A percentile compares a stretch with the other conserved stretches of the same genome.
Conservation (phyloP, 2,329 filamentous ascomycete genomes). For the Aspergillus caelatus region DNA sequence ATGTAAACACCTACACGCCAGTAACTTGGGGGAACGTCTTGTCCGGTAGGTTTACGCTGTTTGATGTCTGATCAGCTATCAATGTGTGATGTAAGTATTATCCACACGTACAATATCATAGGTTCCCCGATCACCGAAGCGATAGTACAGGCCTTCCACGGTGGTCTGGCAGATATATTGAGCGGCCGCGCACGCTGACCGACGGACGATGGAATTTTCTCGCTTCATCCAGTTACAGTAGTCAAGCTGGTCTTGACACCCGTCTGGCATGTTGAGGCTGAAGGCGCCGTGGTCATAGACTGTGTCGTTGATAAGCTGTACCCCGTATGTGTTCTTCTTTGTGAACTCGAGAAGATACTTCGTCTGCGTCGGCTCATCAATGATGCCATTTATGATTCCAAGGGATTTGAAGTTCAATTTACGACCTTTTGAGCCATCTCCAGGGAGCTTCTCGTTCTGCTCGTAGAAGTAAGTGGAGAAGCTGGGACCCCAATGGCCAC, state of each 20-base stretch:
- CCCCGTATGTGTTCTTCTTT: conserved; percentile 59
- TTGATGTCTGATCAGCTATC: neutral
- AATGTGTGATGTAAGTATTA: neutral
- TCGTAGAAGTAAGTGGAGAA: conserved; percentile 62
- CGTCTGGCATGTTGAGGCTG: conserved; percentile 61
- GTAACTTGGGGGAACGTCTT: conserved; percentile 1
- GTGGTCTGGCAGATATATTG: conserved; percentile 56
- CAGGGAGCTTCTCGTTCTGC: conserved; percentile 58
- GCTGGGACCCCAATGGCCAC: neutral
- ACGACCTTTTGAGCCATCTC: conserved; percentile 51
- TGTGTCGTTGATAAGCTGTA: conserved; percentile 57
- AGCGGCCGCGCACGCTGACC: neutral
- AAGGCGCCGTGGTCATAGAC: conserved; percentile 63
- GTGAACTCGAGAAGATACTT: conserved; percentile 56
- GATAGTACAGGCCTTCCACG: conserved; percentile 61
- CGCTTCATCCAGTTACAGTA: conserved; percentile 64
- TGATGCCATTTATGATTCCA: conserved; percentile 60
- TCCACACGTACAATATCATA: conserved; percentile 57
- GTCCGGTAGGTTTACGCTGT: neutral
- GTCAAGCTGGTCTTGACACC: conserved; percentile 65
- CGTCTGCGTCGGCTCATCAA: conserved; percentile 52
- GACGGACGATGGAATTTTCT: conserved; percentile 29
- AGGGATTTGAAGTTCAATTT: conserved; percentile 58
- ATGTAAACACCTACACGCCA: neutral
- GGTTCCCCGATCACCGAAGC: conserved; percentile 56